These are phyloP conservation scores for Cladochytrium replicatum DNA, from an alignment of 192 early-diverging fungal species.

Conservation along the genomic window DNA sequence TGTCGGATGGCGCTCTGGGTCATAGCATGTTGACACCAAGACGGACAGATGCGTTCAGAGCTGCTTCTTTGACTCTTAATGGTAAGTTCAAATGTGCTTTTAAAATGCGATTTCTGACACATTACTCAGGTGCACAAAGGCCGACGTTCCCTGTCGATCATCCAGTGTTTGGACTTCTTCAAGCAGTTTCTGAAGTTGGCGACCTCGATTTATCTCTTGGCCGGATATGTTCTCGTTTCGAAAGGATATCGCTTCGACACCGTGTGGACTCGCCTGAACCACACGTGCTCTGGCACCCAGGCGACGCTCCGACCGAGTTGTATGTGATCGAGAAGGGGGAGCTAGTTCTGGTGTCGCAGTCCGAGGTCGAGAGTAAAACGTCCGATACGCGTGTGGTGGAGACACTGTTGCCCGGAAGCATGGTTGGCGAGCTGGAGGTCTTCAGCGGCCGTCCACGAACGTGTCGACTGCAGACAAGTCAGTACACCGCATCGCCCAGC, in stretches of 20 bases:
- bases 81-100: constrained; percentile 13
- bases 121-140: too few relatives aligned
- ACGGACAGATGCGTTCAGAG: constrained; percentile 8
- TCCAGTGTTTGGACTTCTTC: too few relatives aligned
- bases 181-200: constrained; percentile 17
- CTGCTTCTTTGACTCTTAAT: constrained; percentile 19
- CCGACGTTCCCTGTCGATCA: too few relatives aligned
- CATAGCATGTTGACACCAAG: constrained; percentile 30
- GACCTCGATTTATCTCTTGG: constrained; percentile 7
- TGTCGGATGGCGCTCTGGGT: not conserved
- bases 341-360: constrained; percentile 35
- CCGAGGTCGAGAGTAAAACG: constrained; percentile 21
- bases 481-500: too few relatives aligned
- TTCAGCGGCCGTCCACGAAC: constrained; percentile 37
- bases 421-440: constrained; percentile 77
- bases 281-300: constrained; percentile 58
- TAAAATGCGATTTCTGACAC: too few relatives aligned
- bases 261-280: constrained; percentile 41
- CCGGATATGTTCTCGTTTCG: not conserved
- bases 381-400: constrained; percentile 45
- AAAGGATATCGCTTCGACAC: too few relatives aligned
- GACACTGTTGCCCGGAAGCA: constrained; percentile 83
- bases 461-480: constrained; percentile 19
- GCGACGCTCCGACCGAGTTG: constrained; percentile 46
- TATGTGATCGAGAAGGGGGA: constrained; percentile 71